Evolutionary conservation across 1,284 basidiomycete species (phyloP), one percentile per base, ranked within the genome.

Genomic region (Marasmius tenuissimus): DNA sequence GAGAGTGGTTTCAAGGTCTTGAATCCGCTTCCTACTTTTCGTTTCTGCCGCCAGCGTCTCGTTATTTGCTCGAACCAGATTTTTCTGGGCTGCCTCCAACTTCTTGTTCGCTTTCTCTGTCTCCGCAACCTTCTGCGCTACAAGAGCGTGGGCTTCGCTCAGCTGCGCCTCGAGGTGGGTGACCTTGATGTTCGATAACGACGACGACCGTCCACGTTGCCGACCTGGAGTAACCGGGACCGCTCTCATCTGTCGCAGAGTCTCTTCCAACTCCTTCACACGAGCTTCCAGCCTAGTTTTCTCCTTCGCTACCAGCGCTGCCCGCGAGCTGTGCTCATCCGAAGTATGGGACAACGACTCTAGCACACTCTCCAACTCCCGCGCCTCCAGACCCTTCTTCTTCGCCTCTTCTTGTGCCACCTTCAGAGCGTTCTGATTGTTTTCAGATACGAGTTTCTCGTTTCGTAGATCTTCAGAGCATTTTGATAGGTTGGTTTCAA

Each of bases 351-450:
- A 85, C 38, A 89, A 65, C 4, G 78, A 77, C 54, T 87, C 82
- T n/a, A 91, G 75, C 40, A 79, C 81, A 39, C 79, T 74, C 63
- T 91, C 82, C 39, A 91, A 78, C 58, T 88, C 83, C 47, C 76
- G 79, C 37, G 77, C 73, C 56, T 81, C 77, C 42, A 78, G 70
- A 54, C 85, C 82, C 61, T 84, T 79, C 14, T 73, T 73, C 68
- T 81, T 86, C 60, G 84, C 70, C 62, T 80, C 85, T 65, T 82
- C 79, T 51, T 83, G 76, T 3, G 83, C 78, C 37, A 77, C 70
- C 14, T 69, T 70, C 27, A 89, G 73, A 11, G 86, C 78, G 9
- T 76, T 69, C 62, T 84, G 80, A 0, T 79, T 68, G 66, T 92
- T 92, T 66, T 82, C 82, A 2, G 81, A 77, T 18, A 76, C 72